These are phyloP conservation scores for Cyberlindnera meyerae DNA, from an alignment of 805 yeast species.

Conservation along the genomic window DNA sequence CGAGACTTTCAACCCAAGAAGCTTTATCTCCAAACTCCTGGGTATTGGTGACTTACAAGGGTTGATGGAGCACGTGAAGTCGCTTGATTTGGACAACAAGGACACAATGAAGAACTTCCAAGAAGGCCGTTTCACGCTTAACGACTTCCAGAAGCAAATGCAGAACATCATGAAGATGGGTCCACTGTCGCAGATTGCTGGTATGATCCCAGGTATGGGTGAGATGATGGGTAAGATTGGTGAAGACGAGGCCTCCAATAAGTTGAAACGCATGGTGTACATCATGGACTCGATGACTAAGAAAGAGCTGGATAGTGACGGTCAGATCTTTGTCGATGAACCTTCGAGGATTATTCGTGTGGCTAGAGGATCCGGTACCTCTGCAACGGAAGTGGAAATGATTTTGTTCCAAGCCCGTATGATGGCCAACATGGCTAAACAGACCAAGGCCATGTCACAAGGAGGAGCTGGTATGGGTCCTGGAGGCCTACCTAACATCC, in stretches of 20 bases:
- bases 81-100: conserved; percentile 82
- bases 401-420: conserved; percentile 84
- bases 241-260: conserved; percentile 84
- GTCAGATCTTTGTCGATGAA: conserved; percentile 68
- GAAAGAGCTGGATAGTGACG: conserved; percentile 86
- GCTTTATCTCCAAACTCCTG: conserved; percentile 83
- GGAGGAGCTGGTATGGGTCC: conserved; percentile 43
- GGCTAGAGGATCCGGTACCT: conserved; percentile 91
- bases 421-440: conserved; percentile 91
- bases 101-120: conserved; percentile 88
- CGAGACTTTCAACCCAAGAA: conserved; percentile 84
- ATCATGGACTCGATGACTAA: conserved; percentile 96
- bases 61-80: conserved; percentile 87
- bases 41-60: conserved; percentile 97
- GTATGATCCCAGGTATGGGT: conserved; percentile 92
- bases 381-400: conserved; percentile 90
- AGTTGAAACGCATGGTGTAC: conserved; percentile 82
- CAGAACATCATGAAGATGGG: conserved; percentile 95
- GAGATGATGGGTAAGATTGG: conserved; percentile 83
- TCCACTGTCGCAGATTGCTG: conserved; percentile 87
- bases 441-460: conserved; percentile 23
- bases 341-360: conserved; percentile 86
- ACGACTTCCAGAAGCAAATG: conserved; percentile 93
- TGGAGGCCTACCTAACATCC: conserved; percentile 33
- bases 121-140: conserved; percentile 89